Conservation (phyloP, 148 eudicot genomes). For the Selenicereus undatus region DNA sequence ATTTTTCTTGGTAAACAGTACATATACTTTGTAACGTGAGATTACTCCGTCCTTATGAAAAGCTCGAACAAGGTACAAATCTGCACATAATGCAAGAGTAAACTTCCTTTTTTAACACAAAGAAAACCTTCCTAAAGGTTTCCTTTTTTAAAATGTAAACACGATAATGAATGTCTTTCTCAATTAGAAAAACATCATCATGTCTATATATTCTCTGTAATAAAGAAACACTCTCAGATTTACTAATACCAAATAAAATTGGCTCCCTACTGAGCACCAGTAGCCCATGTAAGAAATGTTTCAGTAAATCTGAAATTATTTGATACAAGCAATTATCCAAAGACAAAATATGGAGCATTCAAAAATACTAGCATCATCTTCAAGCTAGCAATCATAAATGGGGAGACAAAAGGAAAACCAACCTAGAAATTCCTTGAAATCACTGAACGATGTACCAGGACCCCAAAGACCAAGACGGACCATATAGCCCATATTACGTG, state of each 20-base stretch:
- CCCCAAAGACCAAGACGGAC: constrained; percentile 99
- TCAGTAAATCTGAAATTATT: background rate
- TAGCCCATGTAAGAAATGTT: background rate
- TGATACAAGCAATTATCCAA: background rate
- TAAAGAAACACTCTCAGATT: background rate
- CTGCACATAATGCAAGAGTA: too few relatives aligned
- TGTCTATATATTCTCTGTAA: background rate
- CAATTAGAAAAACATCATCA: background rate
- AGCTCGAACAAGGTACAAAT: too few relatives aligned
- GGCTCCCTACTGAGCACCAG: background rate
- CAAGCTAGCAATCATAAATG: background rate
- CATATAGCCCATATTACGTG: constrained; percentile 98
- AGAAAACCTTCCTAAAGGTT: too few relatives aligned
- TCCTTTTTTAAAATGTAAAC: too few relatives aligned
- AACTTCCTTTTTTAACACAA: too few relatives aligned
- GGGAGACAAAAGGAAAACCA: background rate
- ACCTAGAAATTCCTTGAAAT: constrained; percentile 87
- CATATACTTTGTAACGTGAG: too few relatives aligned
- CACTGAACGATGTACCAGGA: constrained; percentile 71
- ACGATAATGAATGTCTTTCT: too few relatives aligned
- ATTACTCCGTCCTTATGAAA: too few relatives aligned
- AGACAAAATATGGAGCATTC: background rate
- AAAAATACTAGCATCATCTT: background rate
- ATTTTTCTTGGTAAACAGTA: too few relatives aligned
- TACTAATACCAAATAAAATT: background rate